Evolutionary conservation across 345 rosid species (phyloP).

Genomic region (Moricandia arvensis): DNA sequence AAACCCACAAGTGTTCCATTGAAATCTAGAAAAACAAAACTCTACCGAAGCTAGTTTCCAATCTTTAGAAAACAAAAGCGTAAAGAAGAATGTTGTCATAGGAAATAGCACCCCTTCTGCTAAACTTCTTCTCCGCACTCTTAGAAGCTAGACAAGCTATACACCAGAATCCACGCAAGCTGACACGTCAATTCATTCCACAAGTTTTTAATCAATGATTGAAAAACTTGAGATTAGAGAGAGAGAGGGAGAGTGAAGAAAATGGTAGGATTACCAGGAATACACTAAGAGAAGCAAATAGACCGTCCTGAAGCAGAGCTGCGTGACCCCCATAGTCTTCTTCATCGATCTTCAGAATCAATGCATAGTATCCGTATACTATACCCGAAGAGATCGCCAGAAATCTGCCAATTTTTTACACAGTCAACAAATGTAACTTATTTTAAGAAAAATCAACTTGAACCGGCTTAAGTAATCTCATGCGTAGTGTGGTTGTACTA

Average conservation of each 20-base stretch:
- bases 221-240: not conserved
- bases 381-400: constrained; percentile 70
- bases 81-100: not conserved
- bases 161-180: constrained; percentile 94
- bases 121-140: constrained; percentile 12
- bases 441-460: not conserved
- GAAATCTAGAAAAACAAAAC: not conserved
- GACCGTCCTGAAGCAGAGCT: constrained; percentile 90
- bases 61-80: constrained; percentile 29
- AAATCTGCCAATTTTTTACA: constrained; percentile 51
- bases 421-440: not conserved
- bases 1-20: constrained; percentile 1
- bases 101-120: not conserved
- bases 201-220: not conserved
- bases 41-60: constrained; percentile 22
- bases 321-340: constrained; percentile 97
- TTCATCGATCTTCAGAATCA: constrained; percentile 88
- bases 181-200: constrained; percentile 35
- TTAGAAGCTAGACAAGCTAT: constrained; percentile 95
- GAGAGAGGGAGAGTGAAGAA: not conserved
- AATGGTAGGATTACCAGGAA: constrained; percentile 60
- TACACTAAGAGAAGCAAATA: constrained; percentile 86
- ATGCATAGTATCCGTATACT: constrained; percentile 79
- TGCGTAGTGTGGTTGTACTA: not conserved
- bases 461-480: no score